Evolutionary conservation across 2,329 filamentous ascomycete genomes (phyloP).

Genomic region (Neospermospora avenae): DNA sequence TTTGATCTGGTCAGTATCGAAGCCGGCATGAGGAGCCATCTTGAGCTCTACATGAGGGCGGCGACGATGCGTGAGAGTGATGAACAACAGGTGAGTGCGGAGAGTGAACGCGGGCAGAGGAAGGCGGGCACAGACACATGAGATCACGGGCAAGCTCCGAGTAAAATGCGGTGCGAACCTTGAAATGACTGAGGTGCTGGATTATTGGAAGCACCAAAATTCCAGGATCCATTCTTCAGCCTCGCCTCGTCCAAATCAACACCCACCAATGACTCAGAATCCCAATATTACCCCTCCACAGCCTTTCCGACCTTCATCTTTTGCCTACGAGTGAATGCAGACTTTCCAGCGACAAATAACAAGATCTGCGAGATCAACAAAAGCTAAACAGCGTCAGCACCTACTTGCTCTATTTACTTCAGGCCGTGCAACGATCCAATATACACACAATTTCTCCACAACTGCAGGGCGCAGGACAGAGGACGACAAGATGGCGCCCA

Average conservation of each 20-base stretch:
- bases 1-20: slow-evolving; percentile 72
- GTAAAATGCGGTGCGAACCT: too few relatives aligned
- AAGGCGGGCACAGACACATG: not conserved
- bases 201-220: not conserved
- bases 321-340: slow-evolving; percentile 31
- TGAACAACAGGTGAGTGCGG: not conserved
- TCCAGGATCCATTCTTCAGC: slow-evolving; percentile 17
- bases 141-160: not conserved
- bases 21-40: slow-evolving; percentile 69
- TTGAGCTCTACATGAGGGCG: slow-evolving; percentile 49
- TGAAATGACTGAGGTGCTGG: too few relatives aligned
- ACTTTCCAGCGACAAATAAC: slow-evolving; percentile 23
- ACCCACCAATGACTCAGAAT: slow-evolving; percentile 33
- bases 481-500: slow-evolving; percentile 36
- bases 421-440: slow-evolving; percentile 17
- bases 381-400: slow-evolving; percentile 15
- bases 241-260: slow-evolving; percentile 23
- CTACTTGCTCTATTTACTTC: slow-evolving; percentile 9
- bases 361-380: slow-evolving; percentile 34
- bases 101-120: not conserved
- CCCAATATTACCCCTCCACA: slow-evolving; percentile 14
- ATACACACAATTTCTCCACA: slow-evolving; percentile 23
- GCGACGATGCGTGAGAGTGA: slow-evolving; percentile 6
- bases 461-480: slow-evolving; percentile 20
- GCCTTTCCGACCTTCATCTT: slow-evolving; percentile 15